Conservation (phyloP, 2,329 filamentous ascomycete species). For the Parascedosporium putredinis region DNA sequence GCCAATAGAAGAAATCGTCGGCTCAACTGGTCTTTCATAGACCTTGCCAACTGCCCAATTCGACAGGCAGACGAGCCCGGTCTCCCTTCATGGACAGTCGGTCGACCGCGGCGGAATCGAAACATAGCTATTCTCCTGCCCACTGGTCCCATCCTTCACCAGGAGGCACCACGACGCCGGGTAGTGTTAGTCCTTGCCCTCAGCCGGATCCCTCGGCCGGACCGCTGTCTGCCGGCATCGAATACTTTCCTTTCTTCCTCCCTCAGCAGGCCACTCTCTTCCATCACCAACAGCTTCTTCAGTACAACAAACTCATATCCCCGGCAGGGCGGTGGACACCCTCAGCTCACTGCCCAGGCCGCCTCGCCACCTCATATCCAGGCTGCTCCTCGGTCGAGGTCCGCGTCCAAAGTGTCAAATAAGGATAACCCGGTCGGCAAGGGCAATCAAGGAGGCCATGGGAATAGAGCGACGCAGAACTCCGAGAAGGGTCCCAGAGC, state of each 20-base stretch:
- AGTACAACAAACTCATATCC: conserved; percentile 57
- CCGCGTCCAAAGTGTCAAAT: conserved; percentile 49
- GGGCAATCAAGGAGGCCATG: conserved; percentile 47
- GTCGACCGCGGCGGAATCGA: conserved; percentile 38
- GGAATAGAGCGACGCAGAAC: conserved; percentile 49
- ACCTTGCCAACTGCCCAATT: conserved; percentile 5
- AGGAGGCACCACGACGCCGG: conserved; percentile 11
- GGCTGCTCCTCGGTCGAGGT: conserved; percentile 45
- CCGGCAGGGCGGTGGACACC: conserved; percentile 41
- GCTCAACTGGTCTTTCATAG: not conserved
- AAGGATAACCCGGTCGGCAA: conserved; percentile 38
- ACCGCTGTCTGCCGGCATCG: conserved; percentile 32
- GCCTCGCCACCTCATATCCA: conserved; percentile 39
- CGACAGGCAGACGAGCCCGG: conserved; percentile 16
- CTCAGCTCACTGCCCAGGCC: conserved; percentile 44
- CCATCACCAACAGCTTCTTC: conserved; percentile 51
- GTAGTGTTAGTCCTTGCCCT: conserved; percentile 15
- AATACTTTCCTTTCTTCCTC: conserved; percentile 46
- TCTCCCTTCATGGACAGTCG: conserved; percentile 39
- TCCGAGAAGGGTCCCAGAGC: conserved; percentile 50
- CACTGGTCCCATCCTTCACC: conserved; percentile 5
- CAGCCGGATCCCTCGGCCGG: conserved; percentile 19
- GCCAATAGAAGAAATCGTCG: not conserved
- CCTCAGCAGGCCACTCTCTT: conserved; percentile 44
- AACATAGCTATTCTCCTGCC: conserved; percentile 33